Evolutionary conservation across 345 rosid genomes (phyloP).

Genomic region (Citrus cavaleriei): DNA sequence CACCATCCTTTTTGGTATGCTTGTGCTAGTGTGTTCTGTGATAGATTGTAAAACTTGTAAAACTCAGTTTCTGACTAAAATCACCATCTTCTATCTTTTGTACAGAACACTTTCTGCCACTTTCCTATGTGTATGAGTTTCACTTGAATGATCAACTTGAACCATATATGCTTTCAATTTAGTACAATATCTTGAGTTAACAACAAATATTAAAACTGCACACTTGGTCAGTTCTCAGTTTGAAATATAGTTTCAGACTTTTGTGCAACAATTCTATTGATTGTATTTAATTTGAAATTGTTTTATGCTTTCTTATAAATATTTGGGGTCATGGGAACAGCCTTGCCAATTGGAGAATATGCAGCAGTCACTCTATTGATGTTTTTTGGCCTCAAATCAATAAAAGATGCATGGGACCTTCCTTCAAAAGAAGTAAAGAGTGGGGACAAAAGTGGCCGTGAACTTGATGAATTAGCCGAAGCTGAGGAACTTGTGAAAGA

Average conservation of each 20-base stretch:
- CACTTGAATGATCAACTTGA: neutral
- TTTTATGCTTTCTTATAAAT: constrained; percentile 14
- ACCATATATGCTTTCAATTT: neutral
- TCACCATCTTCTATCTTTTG: neutral
- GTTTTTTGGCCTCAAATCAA: constrained; percentile 94
- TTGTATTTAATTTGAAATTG: neutral
- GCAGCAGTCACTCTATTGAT: constrained; percentile 84
- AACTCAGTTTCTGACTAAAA: neutral
- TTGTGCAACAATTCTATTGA: neutral
- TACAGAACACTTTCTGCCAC: neutral
- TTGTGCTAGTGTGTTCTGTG: neutral
- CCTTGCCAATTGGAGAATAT: constrained; percentile 95
- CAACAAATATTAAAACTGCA: neutral
- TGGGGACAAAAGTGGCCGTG: constrained; percentile 52
- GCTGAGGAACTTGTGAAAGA: constrained; percentile 96
- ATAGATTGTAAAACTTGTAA: neutral
- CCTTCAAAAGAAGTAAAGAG: constrained; percentile 51
- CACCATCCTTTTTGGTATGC: neutral
- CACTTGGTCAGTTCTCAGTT: neutral
- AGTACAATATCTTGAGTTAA: neutral
- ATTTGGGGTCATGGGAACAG: constrained; percentile 37
- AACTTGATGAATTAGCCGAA: constrained; percentile 78
- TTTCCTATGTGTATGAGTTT: neutral
- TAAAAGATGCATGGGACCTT: constrained; percentile 96
- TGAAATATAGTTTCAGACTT: neutral